Conservation (phyloP, 805 yeast species). For the Yamadazyma endophytica region DNA sequence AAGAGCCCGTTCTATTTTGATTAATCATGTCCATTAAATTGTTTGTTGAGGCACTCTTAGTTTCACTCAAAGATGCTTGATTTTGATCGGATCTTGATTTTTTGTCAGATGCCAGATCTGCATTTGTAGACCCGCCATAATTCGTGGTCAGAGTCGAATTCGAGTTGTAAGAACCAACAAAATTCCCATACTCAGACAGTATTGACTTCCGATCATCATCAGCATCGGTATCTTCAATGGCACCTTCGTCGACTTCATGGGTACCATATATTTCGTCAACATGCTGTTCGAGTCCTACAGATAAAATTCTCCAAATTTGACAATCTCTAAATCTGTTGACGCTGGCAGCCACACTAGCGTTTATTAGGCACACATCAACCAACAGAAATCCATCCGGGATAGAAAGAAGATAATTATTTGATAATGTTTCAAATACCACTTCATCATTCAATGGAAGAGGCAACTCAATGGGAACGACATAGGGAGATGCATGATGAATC, state of each 20-base stretch:
- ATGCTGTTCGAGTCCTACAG: conserved; percentile 41
- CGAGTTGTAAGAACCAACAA: conserved; percentile 39
- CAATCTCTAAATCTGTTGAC: conserved; percentile 51
- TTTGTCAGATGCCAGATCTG: conserved; percentile 9
- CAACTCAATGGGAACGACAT: conserved; percentile 37
- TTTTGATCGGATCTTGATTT: conserved; percentile 1
- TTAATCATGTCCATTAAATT: conserved; percentile 20
- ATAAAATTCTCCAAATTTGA: conserved; percentile 60
- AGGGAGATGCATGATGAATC: conserved; percentile 25
- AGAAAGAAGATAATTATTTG: conserved; percentile 44
- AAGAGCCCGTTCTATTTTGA: conserved; percentile 15
- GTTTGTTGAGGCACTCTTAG: conserved; percentile 14
- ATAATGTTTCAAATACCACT: conserved; percentile 42
- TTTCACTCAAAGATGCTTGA: conserved; percentile 8
- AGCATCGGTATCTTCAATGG: conserved; percentile 1
- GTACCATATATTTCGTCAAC: conserved; percentile 1
- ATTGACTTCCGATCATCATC: conserved; percentile 19
- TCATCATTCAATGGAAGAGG: conserved; percentile 43
- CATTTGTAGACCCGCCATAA: conserved; percentile 22
- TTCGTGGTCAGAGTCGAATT: conserved; percentile 38
- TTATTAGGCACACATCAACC: conserved; percentile 52
- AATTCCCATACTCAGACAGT: conserved; percentile 34
- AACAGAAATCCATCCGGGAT: conserved; percentile 48
- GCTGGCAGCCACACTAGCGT: conserved; percentile 52
- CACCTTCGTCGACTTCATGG: conserved; percentile 1